Base-by-base conservation (phyloP, 228 moss, liverwort and hornwort species). In the Sphagnum fallax region DNA sequence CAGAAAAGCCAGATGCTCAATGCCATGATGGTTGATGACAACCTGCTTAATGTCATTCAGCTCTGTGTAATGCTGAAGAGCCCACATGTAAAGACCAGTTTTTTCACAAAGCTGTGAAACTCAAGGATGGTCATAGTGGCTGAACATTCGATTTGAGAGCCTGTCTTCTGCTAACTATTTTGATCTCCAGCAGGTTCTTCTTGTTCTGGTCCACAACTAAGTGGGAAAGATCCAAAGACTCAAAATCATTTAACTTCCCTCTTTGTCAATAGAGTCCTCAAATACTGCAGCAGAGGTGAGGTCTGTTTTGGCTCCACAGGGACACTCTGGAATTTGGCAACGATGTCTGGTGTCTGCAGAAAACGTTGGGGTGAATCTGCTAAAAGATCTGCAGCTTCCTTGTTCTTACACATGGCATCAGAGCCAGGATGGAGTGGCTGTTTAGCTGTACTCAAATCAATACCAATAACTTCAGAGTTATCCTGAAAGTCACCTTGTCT, bases 51-150 rank as follows among this genome's bases (percentile, higher is more conserved):
- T 92, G 75, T 95, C 95, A 57, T 81, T 84, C 61, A 95, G 71
- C 67, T 92, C 95, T 51, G 92, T 74, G 52, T 95, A 95, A 65
- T 92, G 92, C 95, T 95, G 90, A 51, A 95, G 82, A 59, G 95
- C 92, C 47, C 90, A 92, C 92, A 90, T 95, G 59, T 92, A 92
- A 9, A 95, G 78, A 49, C 95, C 95, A 81, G 95, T 92, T 76
- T 95, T 95, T 71, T 92, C 95, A 87, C 95, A 95, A 14, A 95
- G 89, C 82, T 95, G 95, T 13, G 95, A 92, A 76, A 95, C 82
- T 60, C 92, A 89, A 67, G 90, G 95, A 51, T 92, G 92, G 75
- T 95, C 92, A 68, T 95, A 95, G 75, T 90, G 85, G 69, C 89
- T 83, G 68, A 95, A 95, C 75, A 95, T 89, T n/a, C 95, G 90